A percentile compares a stretch with the other conserved stretches of the same genome.
Conservation (phyloP, 2,329 filamentous ascomycete species). For the Aphanocladium album region DNA sequence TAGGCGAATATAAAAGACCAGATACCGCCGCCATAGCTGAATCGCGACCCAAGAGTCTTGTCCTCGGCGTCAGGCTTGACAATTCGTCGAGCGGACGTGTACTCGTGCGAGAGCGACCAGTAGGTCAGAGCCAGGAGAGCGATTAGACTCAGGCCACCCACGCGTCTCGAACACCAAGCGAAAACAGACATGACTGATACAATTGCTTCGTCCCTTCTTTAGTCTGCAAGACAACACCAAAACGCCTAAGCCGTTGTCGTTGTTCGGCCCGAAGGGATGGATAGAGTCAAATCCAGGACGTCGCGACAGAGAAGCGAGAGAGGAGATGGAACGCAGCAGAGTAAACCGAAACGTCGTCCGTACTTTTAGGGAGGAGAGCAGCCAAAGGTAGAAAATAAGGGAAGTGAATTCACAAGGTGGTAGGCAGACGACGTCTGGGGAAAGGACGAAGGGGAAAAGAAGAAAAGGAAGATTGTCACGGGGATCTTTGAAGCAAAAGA, state of each 20-base stretch:
- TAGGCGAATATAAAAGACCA: constrained; percentile 55
- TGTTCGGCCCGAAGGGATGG: not conserved
- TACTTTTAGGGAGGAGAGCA: not conserved
- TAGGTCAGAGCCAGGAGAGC: constrained; percentile 44
- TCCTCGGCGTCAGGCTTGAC: constrained; percentile 8
- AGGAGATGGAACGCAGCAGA: no score
- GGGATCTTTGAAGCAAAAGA: not conserved
- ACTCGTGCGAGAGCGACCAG: constrained; percentile 50
- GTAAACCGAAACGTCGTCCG: not conserved
- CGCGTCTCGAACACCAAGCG: constrained; percentile 48
- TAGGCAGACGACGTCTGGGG: not conserved
- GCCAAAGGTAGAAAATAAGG: not conserved
- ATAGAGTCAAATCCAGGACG: not conserved
- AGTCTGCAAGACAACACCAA: not conserved
- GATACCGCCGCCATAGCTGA: constrained; percentile 38
- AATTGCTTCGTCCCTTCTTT: not conserved
- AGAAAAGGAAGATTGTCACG: not conserved
- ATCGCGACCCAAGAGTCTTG: constrained; percentile 24
- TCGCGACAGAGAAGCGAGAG: not conserved
- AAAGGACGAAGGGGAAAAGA: constrained; percentile 14
- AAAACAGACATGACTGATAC: constrained; percentile 45
- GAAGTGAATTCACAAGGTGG: not conserved
- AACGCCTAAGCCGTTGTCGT: not conserved
- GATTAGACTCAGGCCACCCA: constrained; percentile 52
- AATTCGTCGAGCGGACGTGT: constrained; percentile 35